Evolutionary conservation across 345 rosid species (phyloP), one percentile per base, ranked within the genome.

Genomic region (Gynandropsis gynandra): DNA sequence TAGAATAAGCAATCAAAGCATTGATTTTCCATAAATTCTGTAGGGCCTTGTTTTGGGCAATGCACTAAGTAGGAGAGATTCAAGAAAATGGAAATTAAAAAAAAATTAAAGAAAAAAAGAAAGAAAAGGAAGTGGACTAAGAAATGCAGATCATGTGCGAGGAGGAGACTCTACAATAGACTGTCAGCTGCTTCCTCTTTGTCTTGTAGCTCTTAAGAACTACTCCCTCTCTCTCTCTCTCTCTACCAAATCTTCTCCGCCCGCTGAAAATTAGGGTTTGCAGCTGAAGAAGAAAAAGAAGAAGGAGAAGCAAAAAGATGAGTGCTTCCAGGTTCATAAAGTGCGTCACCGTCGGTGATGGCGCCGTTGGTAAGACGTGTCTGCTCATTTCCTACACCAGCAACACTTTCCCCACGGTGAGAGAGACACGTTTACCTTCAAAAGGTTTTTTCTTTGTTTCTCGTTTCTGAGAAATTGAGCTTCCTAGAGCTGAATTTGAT

Each of bases 341-440:
- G 64, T 83, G 92, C 60, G 92, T 83, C 16, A 83, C 92, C 0
- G 92, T 83, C 61, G 84, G 90, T 15, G 90, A 83, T 41, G 90
- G 90, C 10, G 90, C 87, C 36, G 90, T 83, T 8, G 90, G 90
- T 52, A 83, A 83, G 74, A 83, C 90, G 41, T 83, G 92, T 71
- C 75, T 83, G 72, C 89, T 82, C 54, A 82, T 82, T 50, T 82
- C 85, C 57, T 81, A 81, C 67, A 81, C 89, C 58, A 80, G 86
- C 72, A 82, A 82, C 70, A 80, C 77, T 72, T 83, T 80, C 55
- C 87, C 90, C 4, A 77, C 87, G 20, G 89, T 84, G 16, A 62
- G 77, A 13, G 33, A 24, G 29, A 24, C 29, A 5, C 5, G 2
- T 24, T 5, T 6, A 10, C 49, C 16, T 42, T 10, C 2, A 61